Evolutionary conservation across 2,329 filamentous ascomycete genomes (phyloP), one percentile per base, ranked within the genome.

Genomic region (Venturiaceae sp.): DNA sequence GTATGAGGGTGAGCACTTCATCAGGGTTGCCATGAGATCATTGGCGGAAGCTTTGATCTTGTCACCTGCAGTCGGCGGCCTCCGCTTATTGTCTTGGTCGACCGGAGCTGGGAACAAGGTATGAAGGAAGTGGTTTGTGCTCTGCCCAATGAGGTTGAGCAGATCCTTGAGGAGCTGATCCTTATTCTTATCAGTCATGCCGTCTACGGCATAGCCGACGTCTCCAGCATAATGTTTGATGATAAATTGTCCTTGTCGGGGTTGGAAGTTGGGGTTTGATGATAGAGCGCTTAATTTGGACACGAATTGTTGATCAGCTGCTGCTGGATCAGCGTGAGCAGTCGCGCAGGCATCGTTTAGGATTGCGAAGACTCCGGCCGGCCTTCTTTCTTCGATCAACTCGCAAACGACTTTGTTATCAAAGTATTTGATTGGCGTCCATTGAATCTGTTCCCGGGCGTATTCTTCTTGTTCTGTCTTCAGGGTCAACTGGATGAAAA

Each of bases 171-270:
- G 78, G 47, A 99, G 80, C 73, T 95, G 90, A 69, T 99, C 94
- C 79, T 97, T 99, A 79, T 97, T 99, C 81, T 99, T 99, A 73
- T 99, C 94, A 0, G 94, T 99, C 78, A 99, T 99, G 60, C 94
- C 94, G 59, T 95, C 90, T 3, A 97, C 87, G 1, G 88, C 89
- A 72, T 99, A 99, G 64, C 85, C 86, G 64, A 99, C 94, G 73
- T 99, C 94, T 73, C 94, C 94, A 60, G 94, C 94, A 70, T 99
- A 99, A 74, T 99, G 94, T 78, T 96, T 97, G 75, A 99, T 88
- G 68, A 99, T 94, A 73, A 99, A 99, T 71, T 90, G 94, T 55
- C 92, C 92, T 74, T 97, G 92, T 41, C 94, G 84, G 63, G 88
- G 89, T 60, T 91, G 90, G 66, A 99, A 87, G 71, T 99, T 94